These are phyloP conservation scores for Stereum hirsutum DNA, from an alignment of 1,284 basidiomycete genomes.

Conservation along the genomic window DNA sequence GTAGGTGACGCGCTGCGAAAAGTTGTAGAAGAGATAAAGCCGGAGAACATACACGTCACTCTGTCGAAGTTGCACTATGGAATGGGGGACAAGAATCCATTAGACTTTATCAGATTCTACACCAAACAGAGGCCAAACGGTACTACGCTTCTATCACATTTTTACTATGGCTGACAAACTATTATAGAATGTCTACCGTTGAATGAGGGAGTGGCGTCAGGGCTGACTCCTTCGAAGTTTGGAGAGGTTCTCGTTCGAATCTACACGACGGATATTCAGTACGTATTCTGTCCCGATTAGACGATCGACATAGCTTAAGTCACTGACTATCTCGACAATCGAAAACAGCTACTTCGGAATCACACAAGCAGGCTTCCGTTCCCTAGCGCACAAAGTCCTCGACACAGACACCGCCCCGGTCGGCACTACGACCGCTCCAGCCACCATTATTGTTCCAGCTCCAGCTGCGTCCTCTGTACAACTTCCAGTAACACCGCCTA, in stretches of 20 bases:
- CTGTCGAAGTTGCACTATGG: constrained; percentile 62
- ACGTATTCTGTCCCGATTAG: constrained; percentile 9
- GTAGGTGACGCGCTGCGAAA: constrained; percentile 20
- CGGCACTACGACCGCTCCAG: neutral
- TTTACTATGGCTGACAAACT: constrained; percentile 5
- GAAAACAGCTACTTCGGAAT: constrained; percentile 35
- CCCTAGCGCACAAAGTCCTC: constrained; percentile 24
- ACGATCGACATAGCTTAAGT: neutral
- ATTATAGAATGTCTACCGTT: constrained; percentile 33
- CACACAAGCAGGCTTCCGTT: constrained; percentile 59
- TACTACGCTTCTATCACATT: constrained; percentile 16
- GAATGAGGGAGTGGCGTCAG: constrained; percentile 48
- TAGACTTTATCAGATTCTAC: constrained; percentile 64
- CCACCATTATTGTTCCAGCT: neutral
- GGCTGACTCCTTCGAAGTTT: constrained; percentile 49
- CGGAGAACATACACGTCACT: constrained; percentile 53
- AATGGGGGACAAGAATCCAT: constrained; percentile 59
- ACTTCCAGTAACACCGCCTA: constrained; percentile 7
- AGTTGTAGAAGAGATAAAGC: constrained; percentile 21
- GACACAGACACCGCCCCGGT: neutral
- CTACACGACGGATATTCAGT: constrained; percentile 56
- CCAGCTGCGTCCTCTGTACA: constrained; percentile 4
- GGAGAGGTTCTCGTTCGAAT: constrained; percentile 57
- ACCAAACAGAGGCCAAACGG: constrained; percentile 54
- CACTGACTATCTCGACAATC: constrained; percentile 5